These are phyloP conservation scores for Leccinum colubrinum DNA, from an alignment of 1,284 basidiomycete genomes.

Conservation along the genomic window DNA sequence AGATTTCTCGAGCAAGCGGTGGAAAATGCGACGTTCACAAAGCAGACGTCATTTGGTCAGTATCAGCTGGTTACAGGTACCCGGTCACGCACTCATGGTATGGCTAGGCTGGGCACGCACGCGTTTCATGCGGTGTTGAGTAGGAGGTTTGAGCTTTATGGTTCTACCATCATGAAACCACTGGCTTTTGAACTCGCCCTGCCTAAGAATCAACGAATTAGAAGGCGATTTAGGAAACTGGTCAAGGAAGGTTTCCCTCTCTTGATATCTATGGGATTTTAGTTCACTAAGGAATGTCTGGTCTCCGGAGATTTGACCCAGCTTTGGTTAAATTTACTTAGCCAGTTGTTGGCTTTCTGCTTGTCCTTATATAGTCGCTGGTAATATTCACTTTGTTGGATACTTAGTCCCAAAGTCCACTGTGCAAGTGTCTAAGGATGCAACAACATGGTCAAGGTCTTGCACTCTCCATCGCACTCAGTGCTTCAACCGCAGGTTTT, in stretches of 20 bases:
- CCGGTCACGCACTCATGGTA: constrained; percentile 4
- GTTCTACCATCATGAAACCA: constrained; percentile 41
- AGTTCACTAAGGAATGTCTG: not conserved
- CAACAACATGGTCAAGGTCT: no score
- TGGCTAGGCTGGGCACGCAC: constrained; percentile 73
- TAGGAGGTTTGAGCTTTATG: constrained; percentile 53
- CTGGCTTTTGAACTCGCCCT: constrained; percentile 50
- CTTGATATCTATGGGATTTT: constrained; percentile 27
- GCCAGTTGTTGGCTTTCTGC: no score
- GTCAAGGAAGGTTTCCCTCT: constrained; percentile 46
- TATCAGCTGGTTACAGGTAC: not conserved
- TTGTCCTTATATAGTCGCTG: no score
- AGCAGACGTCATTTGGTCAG: constrained; percentile 62
- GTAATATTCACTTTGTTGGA: no score
- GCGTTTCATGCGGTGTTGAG: constrained; percentile 71
- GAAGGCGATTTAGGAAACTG: constrained; percentile 44
- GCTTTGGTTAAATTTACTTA: not conserved
- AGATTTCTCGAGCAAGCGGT: constrained; percentile 39
- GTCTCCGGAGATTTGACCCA: not conserved
- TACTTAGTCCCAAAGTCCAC: no score
- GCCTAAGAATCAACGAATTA: constrained; percentile 41
- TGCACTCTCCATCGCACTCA: no score
- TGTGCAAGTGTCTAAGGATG: no score
- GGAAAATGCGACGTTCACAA: constrained; percentile 47
- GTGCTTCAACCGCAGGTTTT: no score